Evolutionary conservation across 345 rosid species (phyloP), one percentile per base, ranked within the genome.

Genomic region (Citrus medica): DNA sequence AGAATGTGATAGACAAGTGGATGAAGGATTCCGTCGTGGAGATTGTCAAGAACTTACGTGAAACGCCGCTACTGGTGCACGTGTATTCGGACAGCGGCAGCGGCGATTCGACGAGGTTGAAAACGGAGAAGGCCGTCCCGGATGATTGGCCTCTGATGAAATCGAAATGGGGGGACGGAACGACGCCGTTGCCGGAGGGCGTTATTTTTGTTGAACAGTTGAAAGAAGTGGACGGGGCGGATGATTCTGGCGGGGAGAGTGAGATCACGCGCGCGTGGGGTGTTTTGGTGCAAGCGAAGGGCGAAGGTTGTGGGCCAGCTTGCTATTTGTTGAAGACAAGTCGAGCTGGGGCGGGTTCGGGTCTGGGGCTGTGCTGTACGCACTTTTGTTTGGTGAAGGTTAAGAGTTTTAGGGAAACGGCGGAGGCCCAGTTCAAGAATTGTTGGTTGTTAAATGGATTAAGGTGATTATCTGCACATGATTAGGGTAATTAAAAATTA

Each of bases 311-410:
- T 63, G 83, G 87, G 10, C 94, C 92, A 12, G 86, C 86, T 14
- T 93, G 94, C 74, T 94, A 93, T 35, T 72, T 92, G 86, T 69
- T 94, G 84, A 89, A 91, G 83, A 90, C 94, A 30, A 90, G 91
- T 30, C 76, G 92, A 51, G 88, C 69, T 46, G 77, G 73, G 9
- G 7, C 73, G 6, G 83, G 80, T 85, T 77, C 38, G 85, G 84
- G 78, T 79, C 87, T 28, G 90, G 89, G 96, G 10, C 33, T 80
- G 71, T 67, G 80, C 33, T 87, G 94, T 73, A 91, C 94, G 28
- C 97, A 94, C 67, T 94, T 90, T 75, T 90, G 91, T 67, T 79
- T 94, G 84, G 84, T 83, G 68, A 84, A 76, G 86, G 98, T 94
- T 16, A 84, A 82, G 66, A 90, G 82, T 80, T 92, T 91, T 72